Base-by-base conservation (phyloP, 2,329 filamentous ascomycete species). In the Endothia cerciana region DNA sequence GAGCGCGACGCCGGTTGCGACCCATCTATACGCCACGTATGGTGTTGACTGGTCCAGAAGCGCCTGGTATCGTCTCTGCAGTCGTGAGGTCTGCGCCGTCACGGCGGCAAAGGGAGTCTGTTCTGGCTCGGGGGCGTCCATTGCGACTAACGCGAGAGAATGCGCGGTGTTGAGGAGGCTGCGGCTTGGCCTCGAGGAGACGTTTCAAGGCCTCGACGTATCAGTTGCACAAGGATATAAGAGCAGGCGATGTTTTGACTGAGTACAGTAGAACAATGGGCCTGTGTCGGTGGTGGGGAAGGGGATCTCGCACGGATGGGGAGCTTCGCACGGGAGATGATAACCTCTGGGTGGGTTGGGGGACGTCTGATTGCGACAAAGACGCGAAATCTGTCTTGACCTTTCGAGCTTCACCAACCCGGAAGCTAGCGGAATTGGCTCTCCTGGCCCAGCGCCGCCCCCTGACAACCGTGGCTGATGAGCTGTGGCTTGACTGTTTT, bases 1-100 rank as follows among this genome's bases (percentile, higher is more conserved):
- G 67, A 98, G 87, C 64, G 91, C 84, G 49, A 86, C 83, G 61
- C 80, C 91, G n/a, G 94, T 97, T 77, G 89, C 90, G 69, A 91
- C 77, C 95, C 95, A 99, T 84, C 95, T 87, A 81, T 98, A 97
- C 66, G 90, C 82, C 63, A 93, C 89, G 79, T 88, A 96, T 17
- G 95, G 95, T 11, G 94, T 98, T 62, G 91, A 94, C 80, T 93
- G 91, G 80, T 99, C 95, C 71, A 99, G 89, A 70, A 95, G 92
- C 65, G 92, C 85, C 89, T 99, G 95, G 78, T 97, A 98, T 83
- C 93, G 87, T 93, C 97, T 78, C 79, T 89, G 85, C 72, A 91
- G 80, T 76, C 85, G 89, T 62, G 89, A 90, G 25, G 93, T 97
- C 74, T 97, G 94, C 76, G 91, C 89, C 73, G 89, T 91, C 76